Conservation (phyloP, 352 stramenopile genomes). For the Phytophthora quininea region DNA sequence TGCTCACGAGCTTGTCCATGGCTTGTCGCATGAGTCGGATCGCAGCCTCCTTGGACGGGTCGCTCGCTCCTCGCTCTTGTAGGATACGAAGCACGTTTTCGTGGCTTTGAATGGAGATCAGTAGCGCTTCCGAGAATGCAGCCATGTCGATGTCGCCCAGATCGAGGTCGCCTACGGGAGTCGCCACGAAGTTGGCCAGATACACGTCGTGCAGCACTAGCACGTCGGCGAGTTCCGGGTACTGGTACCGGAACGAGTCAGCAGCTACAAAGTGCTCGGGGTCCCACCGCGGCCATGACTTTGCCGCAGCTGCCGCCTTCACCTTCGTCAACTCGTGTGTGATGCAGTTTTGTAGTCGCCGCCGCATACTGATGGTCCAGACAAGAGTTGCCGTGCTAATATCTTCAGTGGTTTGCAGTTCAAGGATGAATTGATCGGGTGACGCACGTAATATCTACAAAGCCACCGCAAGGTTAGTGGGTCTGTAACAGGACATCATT, state of each 20-base stretch:
- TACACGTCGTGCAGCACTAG: constrained; percentile 85
- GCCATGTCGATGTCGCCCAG: constrained; percentile 80
- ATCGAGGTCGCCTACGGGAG: constrained; percentile 46
- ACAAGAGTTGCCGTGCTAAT: constrained; percentile 71
- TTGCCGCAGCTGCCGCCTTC: constrained; percentile 52
- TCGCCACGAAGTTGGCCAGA: constrained; percentile 78
- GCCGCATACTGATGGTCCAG: constrained; percentile 79
- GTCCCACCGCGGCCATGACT: constrained; percentile 79
- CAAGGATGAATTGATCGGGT: constrained; percentile 63
- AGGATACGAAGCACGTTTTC: constrained; percentile 84
- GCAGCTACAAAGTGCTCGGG: constrained; percentile 86
- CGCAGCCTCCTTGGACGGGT: constrained; percentile 59
- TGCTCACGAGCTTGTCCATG: constrained; percentile 77
- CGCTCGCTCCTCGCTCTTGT: constrained; percentile 64
- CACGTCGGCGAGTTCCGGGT: constrained; percentile 74
- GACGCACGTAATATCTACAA: constrained; percentile 63
- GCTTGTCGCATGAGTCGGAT: constrained; percentile 76
- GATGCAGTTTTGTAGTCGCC: constrained; percentile 59
- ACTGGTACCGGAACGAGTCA: constrained; percentile 88
- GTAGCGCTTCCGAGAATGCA: constrained; percentile 72
- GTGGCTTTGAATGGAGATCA: constrained; percentile 85
- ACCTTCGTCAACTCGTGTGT: constrained; percentile 67
- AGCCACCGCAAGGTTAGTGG: no score
- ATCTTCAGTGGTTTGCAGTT: constrained; percentile 66
- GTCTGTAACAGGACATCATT: neutral